These are phyloP conservation scores for Tolypocladium tropicale DNA, from an alignment of 2,329 filamentous ascomycete genomes.

Conservation along the genomic window DNA sequence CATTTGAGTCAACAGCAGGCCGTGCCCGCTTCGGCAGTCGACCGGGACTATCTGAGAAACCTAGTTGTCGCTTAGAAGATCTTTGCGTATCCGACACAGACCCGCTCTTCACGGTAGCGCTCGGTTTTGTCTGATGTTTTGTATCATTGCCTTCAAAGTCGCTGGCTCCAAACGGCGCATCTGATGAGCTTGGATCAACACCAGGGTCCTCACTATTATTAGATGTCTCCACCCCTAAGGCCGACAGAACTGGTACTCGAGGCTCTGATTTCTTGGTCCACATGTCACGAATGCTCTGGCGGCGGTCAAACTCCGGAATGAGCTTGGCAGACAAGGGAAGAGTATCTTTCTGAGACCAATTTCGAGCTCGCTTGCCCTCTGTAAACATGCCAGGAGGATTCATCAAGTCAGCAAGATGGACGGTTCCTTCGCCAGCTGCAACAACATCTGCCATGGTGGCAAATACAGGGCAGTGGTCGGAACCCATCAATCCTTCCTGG, in stretches of 20 bases:
- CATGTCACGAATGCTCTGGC: constrained; percentile 87
- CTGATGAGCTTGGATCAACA: neutral
- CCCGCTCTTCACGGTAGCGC: neutral
- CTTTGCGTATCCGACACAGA: neutral
- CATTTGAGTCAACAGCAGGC: constrained; percentile 9
- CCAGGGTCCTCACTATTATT: neutral
- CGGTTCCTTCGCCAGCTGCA: constrained; percentile 31
- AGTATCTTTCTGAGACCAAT: constrained; percentile 57
- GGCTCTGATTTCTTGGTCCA: constrained; percentile 41
- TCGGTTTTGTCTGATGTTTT: neutral
- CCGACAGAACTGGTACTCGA: neutral
- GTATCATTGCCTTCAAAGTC: neutral
- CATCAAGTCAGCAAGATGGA: constrained; percentile 60
- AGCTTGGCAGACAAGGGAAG: constrained; percentile 71
- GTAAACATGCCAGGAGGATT: constrained; percentile 66
- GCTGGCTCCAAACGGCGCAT: neutral
- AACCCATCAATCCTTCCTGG: constrained; percentile 87
- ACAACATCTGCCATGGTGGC: constrained; percentile 60
- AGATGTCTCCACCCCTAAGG: neutral
- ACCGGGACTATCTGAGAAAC: neutral
- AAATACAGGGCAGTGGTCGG: constrained; percentile 93
- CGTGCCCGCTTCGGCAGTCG: constrained; percentile 16
- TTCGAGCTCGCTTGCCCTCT: constrained; percentile 51
- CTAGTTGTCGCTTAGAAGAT: neutral
- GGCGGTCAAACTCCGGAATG: constrained; percentile 78